Evolutionary conservation across 2,329 filamentous ascomycete species (phyloP), one percentile per base, ranked within the genome.

Genomic region (Nakataea oryzae): DNA sequence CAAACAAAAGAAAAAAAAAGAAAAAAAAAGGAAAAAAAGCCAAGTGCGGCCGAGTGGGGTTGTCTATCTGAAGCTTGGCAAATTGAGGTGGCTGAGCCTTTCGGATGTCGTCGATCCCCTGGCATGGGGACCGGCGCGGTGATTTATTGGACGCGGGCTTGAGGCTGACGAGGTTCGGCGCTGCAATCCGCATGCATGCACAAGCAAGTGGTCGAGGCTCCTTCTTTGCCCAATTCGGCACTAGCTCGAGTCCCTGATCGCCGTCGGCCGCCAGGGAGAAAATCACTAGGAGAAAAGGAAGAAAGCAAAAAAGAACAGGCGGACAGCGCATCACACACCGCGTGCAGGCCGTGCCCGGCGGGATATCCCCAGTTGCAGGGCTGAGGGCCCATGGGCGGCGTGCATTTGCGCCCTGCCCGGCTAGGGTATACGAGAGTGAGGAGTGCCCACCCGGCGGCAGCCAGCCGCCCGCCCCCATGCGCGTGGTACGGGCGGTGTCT

Each of bases 1-100:
- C 50, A 59, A 63, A 62, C 54, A 54, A 60, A 61, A 58, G 56
- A 64, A 59, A 60, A 30, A 47, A 62, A 64, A 17, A 58, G 61
- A 64, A 63, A 58, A 55, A 59, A 64, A 54, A 47, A 63, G 62
- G 62, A 21, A 62, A 55, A 28, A 60, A 56, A 32, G 57, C 56
- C 29, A 62, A 61, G 57, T 14, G 12, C 26, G 24, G 47, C 24
- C 5, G 14, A 28, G 54, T 56, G 54, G 26, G 24, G 54, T 14
- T 28, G 54, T 56, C 26, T 50, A n/a, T 50, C 41, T 50, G 41
- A n/a, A 50, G 41, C 41, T 50, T 50, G 41, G 9, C 41, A 50
- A 50, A 50, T 50, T 50, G 21, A 24, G 17, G 41, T 50, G 41
- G 41, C 41, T 50, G 41, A 50, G 41, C 41, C 41, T 3, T 50